Percentiles rank a stretch among this genome's conserved stretches.
phyloP scores from a whole-genome alignment of 331 rosid genomes.

The Erythrophleum ivorense region DNA sequence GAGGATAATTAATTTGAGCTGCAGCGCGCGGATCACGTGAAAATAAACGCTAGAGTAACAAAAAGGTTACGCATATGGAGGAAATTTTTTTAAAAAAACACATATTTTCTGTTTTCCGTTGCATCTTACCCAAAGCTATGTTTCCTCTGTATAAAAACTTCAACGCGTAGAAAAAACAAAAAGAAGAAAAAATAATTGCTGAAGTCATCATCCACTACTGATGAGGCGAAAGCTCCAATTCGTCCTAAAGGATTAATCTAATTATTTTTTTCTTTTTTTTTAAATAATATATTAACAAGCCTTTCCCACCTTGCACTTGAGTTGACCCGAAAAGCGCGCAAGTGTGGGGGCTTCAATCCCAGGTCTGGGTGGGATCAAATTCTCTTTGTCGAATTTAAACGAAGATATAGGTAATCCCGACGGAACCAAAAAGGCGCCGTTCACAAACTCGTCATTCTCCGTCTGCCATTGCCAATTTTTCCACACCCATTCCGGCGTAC shows the following conservation, averaged over 20 bases:
- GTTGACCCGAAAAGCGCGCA: background rate
- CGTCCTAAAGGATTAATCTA: background rate
- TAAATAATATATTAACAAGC: background rate
- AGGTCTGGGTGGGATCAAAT: background rate
- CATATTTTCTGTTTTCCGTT: no score
- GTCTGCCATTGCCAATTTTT: constrained; percentile 69
- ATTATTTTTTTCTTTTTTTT: background rate
- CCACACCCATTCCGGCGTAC: constrained; percentile 48
- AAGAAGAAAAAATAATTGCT: no score
- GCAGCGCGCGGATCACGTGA: no score
- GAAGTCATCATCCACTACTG: no score
- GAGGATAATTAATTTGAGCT: no score
- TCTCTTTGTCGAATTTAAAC: background rate
- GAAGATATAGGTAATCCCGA: background rate
- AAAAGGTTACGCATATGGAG: no score
- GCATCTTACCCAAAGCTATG: no score
- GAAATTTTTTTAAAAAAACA: no score
- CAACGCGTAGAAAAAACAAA: no score
- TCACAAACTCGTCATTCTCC: constrained; percentile 33
- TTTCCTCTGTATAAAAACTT: no score
- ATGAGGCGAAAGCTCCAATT: background rate
- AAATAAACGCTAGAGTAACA: no score
- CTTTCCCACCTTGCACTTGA: background rate
- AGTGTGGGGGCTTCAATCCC: background rate
- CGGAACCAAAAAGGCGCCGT: constrained; percentile 17